Base-by-base conservation (phyloP, 2,329 filamentous ascomycete species). In the Lasiodiplodia gonubiensis region DNA sequence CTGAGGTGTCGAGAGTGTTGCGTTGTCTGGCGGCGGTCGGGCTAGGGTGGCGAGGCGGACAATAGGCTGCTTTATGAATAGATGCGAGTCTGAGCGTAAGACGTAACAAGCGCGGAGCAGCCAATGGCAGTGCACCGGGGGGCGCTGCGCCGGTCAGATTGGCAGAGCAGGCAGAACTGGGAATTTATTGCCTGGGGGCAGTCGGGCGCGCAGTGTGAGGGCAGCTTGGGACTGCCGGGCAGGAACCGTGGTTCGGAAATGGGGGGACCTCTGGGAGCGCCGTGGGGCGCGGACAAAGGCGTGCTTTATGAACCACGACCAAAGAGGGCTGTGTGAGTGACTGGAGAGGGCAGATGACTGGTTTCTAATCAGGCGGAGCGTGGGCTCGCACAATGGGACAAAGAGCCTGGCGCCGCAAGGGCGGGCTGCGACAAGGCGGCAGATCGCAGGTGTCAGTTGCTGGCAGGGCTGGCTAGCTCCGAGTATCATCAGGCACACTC, bases 351-450 rank as follows among this genome's bases (percentile, higher is more conserved):
- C 64, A 67, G 64, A 67, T 67, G 64, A 67, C 64, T 60, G 64
- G 53, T 67, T 57, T 59, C 54, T 67, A 67, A 67, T 67, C 54
- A 67, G 53, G 64, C 64, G 64, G 53, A 66, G 25, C 53, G 55
- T 37, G 55, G 57, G 64, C 64, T 66, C 64, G 64, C 53, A 67
- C 64, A 67, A 67, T 67, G 54, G 64, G 64, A 67, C 64, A 67
- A 67, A 67, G 64, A 67, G 52, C 52, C 57, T 54, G 25, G 63
- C 63, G 63, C 63, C 63, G 63, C 63, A 66, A 66, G 64, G 64
- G 64, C 64, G 64, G 53, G 52, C 35, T 66, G 64, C 64, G 64
- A 66, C 64, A 66, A 66, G 64, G 64, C 64, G 64, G 64, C 64
- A 66, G 64, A 66, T 66, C 52, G 64, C 64, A 57, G 64, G 64